These are phyloP conservation scores for Trapa bicornis DNA, from an alignment of 345 rosid genomes.

Conservation along the genomic window DNA sequence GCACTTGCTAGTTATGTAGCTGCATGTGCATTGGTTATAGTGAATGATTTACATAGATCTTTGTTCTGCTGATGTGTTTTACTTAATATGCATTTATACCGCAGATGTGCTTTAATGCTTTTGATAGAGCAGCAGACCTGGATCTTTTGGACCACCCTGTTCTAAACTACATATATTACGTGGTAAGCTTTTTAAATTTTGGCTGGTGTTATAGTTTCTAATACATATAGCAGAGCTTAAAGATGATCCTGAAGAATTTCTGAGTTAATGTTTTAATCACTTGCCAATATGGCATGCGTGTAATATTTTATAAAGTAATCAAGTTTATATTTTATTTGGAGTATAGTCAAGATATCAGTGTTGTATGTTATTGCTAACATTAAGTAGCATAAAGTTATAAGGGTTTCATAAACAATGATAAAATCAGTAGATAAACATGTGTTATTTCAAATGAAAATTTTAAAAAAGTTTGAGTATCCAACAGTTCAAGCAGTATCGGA, in stretches of 20 bases:
- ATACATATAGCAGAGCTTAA: background rate
- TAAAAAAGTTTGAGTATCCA: too few species aligned
- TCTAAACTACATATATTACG: conserved; percentile 70
- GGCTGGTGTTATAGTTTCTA: background rate
- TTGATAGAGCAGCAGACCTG: conserved; percentile 64
- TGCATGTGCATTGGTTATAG: background rate
- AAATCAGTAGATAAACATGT: too few species aligned
- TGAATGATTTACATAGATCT: background rate
- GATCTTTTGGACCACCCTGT: conserved; percentile 77
- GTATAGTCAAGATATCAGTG: too few species aligned
- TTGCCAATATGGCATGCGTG: too few species aligned
- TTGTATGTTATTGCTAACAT: too few species aligned
- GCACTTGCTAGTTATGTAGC: background rate
- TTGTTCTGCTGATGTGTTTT: background rate
- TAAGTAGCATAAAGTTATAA: too few species aligned
- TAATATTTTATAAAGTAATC: too few species aligned
- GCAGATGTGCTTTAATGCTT: conserved; percentile 78
- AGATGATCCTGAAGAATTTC: background rate
- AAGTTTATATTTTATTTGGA: too few species aligned
- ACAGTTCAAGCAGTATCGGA: too few species aligned
- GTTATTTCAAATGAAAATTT: too few species aligned
- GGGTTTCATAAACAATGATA: too few species aligned
- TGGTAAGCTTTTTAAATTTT: conserved; percentile 31
- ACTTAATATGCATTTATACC: conserved; percentile 6
- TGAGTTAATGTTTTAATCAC: background rate